Conservation (phyloP, 306 rosid species). For the Fragaria nilgerrensis region DNA sequence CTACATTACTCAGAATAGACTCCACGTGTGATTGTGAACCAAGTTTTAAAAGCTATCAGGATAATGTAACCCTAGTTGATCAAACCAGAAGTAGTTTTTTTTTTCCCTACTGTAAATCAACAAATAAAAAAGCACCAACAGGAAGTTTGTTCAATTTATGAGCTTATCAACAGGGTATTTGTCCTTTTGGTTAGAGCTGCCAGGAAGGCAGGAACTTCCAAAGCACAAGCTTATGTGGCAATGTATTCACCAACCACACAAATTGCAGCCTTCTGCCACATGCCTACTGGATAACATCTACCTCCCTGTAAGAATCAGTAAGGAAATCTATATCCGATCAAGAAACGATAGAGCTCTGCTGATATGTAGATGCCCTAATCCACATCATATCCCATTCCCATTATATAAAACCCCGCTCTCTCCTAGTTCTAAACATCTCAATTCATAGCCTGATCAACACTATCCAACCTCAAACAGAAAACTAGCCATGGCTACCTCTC, state of each 20-base stretch:
- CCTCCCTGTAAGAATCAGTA: not conserved
- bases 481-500: constrained; percentile 65
- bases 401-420: not conserved
- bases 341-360: not conserved
- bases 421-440: not conserved
- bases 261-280: not conserved
- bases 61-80: not conserved
- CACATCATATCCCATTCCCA: not conserved
- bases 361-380: not conserved
- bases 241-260: not conserved
- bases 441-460: not conserved
- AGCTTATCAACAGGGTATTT: not conserved
- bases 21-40: too few species aligned
- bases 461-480: not conserved
- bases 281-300: not conserved
- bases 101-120: not conserved
- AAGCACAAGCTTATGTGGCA: not conserved
- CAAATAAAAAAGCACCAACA: not conserved
- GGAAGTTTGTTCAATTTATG: not conserved
- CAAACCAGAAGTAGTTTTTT: not conserved
- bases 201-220: not conserved
- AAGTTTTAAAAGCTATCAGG: too few species aligned
- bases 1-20: too few species aligned
- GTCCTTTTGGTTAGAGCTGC: not conserved
- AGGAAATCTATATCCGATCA: not conserved